Base-by-base conservation (phyloP, 345 rosid genomes). In the Viola odorata region DNA sequence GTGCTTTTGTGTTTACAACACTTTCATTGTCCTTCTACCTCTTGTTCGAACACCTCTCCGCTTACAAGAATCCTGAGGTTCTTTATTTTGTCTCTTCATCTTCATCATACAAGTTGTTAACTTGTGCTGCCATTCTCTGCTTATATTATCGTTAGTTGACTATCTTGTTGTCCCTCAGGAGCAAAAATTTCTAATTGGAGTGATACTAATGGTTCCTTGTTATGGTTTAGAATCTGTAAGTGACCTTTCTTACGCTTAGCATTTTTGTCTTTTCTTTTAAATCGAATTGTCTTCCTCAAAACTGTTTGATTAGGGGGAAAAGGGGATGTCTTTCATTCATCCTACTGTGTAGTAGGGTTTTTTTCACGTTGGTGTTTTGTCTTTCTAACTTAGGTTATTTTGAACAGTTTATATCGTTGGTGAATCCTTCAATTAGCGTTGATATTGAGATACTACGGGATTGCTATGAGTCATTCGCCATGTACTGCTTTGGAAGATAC, bases 401-500 rank as follows among this genome's bases (percentile, higher is more conserved):
- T 70, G 37, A 32, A 66, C 86, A 94, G 99, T 82, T 94, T 76
- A 85, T 84, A 41, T 91, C 99, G 3, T 77, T 95, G 85, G 87
- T 85, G 77, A 67, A 88, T 63, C 96, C 99, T 69, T 77, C 95
- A 63, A 80, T 88, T 65, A 87, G 97, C 70, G 92, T 95, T 75
- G 89, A 95, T 70, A 77, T 85, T 65, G 96, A 78, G 70, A 89
- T 86, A 70, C 84, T 95, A 49, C 87, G 99, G 65, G 99, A 95
- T 77, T 81, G 99, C 82, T 95, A 95, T 62, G 99, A 95, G 70
- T 88, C 99, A 60, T 95, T 95, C 73, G 99, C 99, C 64, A 90
- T 95, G 97, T 95, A 95, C 83, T 95, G 99, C 84, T 95, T 95
- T 69, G 99, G 97, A 76, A 85, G 99, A 81, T 91, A 95, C 77